phyloP scores from a whole-genome alignment of 208 protist genomes.

The Naegleria gruberi region DNA sequence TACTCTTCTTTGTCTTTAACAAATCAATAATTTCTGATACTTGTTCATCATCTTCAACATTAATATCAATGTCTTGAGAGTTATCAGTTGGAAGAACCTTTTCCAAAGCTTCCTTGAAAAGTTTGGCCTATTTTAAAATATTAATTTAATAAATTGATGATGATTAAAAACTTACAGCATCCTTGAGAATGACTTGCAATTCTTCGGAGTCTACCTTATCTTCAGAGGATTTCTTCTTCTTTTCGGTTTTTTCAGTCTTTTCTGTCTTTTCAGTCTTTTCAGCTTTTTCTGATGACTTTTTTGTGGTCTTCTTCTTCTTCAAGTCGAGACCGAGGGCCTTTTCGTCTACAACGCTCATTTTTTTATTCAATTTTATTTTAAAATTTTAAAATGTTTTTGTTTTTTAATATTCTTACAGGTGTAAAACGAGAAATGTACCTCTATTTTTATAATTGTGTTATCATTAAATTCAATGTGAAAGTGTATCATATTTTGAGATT shows the following conservation, averaged over 20 bases:
- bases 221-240: background rate
- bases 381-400: no score
- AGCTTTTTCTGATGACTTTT: background rate
- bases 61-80: background rate
- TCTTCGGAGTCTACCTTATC: no score
- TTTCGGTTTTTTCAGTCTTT: constrained; percentile 5
- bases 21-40: background rate
- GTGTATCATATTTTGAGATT: no score
- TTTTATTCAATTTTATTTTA: no score
- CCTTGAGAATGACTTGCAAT: background rate
- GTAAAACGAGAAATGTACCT: no score
- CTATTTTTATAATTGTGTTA: no score
- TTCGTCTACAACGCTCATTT: background rate
- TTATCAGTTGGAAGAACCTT: background rate
- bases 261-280: constrained; percentile 25
- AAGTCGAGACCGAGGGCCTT: background rate
- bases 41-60: background rate
- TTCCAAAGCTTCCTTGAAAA: background rate
- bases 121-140: background rate
- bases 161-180: background rate
- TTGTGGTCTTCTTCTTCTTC: constrained; percentile 34
- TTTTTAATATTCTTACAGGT: no score
- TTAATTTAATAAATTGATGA: background rate
- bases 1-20: background rate
- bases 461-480: no score